Base-by-base conservation (phyloP, 345 rosid genomes). In the Eucalyptus urophylla region DNA sequence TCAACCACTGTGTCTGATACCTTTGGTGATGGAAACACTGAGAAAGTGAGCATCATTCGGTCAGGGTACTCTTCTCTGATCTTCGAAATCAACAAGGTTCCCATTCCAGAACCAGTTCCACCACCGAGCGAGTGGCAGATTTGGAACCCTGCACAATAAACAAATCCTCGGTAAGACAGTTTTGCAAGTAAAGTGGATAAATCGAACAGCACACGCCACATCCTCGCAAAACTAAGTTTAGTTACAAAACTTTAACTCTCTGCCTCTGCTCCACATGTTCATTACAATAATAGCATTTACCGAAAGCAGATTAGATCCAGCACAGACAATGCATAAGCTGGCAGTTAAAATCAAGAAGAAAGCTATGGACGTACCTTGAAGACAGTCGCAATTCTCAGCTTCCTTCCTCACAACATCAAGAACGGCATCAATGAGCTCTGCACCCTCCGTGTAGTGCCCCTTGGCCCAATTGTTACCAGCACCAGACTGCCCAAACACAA, bases 401-500 rank as follows among this genome's bases (percentile, higher is more conserved):
- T 91, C 92, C 90, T 91, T 91, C 88, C 91, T 88, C 80, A 91
- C 92, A 69, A 91, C 92, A 86, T 91, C 91, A 54, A 91, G 92
- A 76, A 91, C 91, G 43, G 91, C 86, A 89, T 91, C 92, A 37
- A 91, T 90, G 53, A 91, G 92, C 76, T 91, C 91, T 12, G 92
- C 91, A 22, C 92, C 91, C 90, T 91, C 92, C 5, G 92, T 91
- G 62, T 91, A 91, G 60, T 91, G 92, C 51, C 92, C 92, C 88
- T 91, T 91, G 80, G 92, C 92, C 92, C 92, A 91, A 86, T 91
- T 91, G 88, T 91, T 91, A 19, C 92, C 92, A 21, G 92, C 92
- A 85, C 92, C 92, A 87, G 92, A 91, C 69, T 91, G 92, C 19
- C 92, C 92, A 53, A 91, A 91, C 27, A 91, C 91, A 88, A 90